Base-by-base conservation (phyloP, 208 protist species). In the Vickermania spadyakhi region DNA sequence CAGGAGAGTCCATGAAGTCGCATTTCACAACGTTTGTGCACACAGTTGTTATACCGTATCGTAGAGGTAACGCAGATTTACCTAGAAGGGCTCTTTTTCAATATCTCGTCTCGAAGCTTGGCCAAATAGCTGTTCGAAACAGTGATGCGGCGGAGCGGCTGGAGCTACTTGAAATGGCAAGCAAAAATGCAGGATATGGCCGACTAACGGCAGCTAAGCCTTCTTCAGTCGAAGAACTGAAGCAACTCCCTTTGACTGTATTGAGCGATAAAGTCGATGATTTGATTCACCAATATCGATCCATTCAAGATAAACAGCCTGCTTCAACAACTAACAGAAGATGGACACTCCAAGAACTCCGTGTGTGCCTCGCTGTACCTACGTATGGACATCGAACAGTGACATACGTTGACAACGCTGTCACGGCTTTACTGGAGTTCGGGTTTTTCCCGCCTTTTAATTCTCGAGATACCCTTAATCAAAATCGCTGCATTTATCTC, bases 1-100 rank as follows among this genome's bases (percentile, higher is more conserved):
- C 59, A 27, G 88, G 88, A 23, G 84, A 94, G 76, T 91, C 88
- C 2, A 68, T 94, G 70, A 82, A 87, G 73, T 81, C 89, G 70
- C 88, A 94, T 66, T 61, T 94, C 27, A 79, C 69, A 60, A 89
- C 82, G 2, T 77, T 94, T 57, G 54, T 92, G 36, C 84, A 94
- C 73, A 94, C 77, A 63, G 77, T 76, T 41, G 86, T 94, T 61
- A 80, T 78, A 2, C 88, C 88, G 13, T 91, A 91, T 70, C 82
- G 85, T 28, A 81, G 88, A 56, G 88, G 88, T 62, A 89, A 80
- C 63, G 69, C 75, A 0, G 88, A 94, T 51, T 50, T 81, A 2
- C 84, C 88, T 11, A 68, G 88, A 1, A 73, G 83, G 11, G 70
- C 74, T 1, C 76, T 94, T 4, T 91, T 94, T 61, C 84, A 91